Percentiles rank a stretch among this genome's conserved stretches.
Evolutionary conservation across 345 rosid genomes (phyloP).

Genomic region (Zanthoxylum bungeanum): DNA sequence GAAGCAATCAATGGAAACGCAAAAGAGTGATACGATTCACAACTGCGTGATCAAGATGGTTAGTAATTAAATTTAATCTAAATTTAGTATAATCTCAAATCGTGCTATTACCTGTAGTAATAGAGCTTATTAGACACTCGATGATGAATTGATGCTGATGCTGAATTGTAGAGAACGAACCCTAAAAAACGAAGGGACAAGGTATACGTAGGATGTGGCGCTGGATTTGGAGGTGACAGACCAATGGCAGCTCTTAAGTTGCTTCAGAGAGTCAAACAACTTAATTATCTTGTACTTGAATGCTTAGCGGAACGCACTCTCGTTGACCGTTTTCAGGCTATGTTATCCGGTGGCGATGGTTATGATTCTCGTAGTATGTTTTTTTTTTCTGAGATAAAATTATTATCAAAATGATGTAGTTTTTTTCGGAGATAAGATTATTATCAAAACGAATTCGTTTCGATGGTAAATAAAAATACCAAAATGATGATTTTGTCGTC

Average conservation of each 20-base stretch:
- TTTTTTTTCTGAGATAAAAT: not conserved
- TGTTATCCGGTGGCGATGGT: slow-evolving; percentile 65
- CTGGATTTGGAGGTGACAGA: slow-evolving; percentile 91
- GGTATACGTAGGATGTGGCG: slow-evolving; percentile 88
- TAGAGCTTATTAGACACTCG: not conserved
- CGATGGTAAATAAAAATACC: too few species aligned
- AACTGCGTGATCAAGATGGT: slow-evolving; percentile 49
- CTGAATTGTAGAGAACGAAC: slow-evolving; percentile 54
- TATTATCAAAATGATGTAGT: too few species aligned
- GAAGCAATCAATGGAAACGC: slow-evolving; percentile 26
- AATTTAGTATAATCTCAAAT: not conserved
- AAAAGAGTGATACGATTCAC: slow-evolving; percentile 20
- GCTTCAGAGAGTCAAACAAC: slow-evolving; percentile 60
- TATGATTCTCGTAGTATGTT: slow-evolving; percentile 70
- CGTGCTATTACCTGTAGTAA: not conserved
- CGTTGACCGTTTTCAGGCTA: slow-evolving; percentile 65
- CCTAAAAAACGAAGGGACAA: slow-evolving; percentile 57
- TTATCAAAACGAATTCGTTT: too few species aligned
- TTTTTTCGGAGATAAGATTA: too few species aligned
- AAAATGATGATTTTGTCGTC: too few species aligned
- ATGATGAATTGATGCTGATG: not conserved
- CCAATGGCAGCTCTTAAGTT: slow-evolving; percentile 74
- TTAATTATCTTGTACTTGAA: slow-evolving; percentile 84
- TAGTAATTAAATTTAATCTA: not conserved
- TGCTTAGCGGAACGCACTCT: slow-evolving; percentile 93